Base-by-base conservation (phyloP, 2,329 filamentous ascomycete genomes). In the Delphinella strobiligena region DNA sequence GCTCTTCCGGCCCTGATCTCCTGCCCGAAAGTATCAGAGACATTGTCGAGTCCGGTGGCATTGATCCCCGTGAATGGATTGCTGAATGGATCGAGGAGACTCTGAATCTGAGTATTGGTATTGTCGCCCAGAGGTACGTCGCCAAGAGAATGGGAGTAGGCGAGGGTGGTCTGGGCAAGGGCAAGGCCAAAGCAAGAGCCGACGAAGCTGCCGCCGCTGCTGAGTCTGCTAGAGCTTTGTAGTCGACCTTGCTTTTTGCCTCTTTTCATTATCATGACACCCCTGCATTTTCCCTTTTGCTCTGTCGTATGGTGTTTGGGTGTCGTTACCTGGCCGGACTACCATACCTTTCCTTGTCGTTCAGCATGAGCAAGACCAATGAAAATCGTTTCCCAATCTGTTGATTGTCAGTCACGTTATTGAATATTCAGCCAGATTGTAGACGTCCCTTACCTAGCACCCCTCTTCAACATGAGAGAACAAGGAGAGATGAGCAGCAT, bases 51-150 rank as follows among this genome's bases (percentile, higher is more conserved):
- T 68, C 62, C 37, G 78, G 78, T 12, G 78, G 76, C 8, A 85
- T 96, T 2, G 91, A 98, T 55, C 91, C 91, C 0, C 73, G 91
- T 42, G 91, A 98, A 60, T 98, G 91, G 91, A 84, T 94, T 29
- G 82, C 88, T 3, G 91, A 96, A 61, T 98, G 91, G 91, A 74
- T 98, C 34, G 89, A 96, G 64, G 89, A 96, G 64, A 67, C 79
- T 0, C 69, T 98, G 22, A 77, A 70, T 31, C 66, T 96, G 36
- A 75, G 78, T 3, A 75, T 93, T 1, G 89, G 91, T 14, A 68
- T 94, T 5, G 80, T 96, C 3, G 91, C 91, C 2, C 91, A 98
- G 70, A 72, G 88, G 47, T 98, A 98, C 57, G 91, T 98, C 15
- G 89, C 91, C 4, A 76, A 83, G 45, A 71, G 91, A 41, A 98